Conservation (phyloP, 495 filamentous ascomycete species). For the Pseudomonodictys pantanalensis region DNA sequence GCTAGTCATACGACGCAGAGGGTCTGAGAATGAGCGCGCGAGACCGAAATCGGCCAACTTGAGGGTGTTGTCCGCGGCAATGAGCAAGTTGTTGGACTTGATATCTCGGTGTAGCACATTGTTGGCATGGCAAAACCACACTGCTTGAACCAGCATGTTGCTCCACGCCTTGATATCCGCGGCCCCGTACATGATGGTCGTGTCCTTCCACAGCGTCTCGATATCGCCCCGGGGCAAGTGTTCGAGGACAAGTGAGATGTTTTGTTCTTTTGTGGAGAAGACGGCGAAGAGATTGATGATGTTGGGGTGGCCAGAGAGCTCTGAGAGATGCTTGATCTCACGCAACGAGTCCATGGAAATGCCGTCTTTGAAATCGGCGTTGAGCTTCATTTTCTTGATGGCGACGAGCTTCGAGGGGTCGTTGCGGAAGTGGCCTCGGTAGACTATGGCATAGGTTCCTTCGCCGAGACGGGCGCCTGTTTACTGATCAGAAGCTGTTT, state of each 20-base stretch:
- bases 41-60: slow-evolving; percentile 98
- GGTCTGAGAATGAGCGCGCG: slow-evolving; percentile 83
- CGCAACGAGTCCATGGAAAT: slow-evolving; percentile 91
- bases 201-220: slow-evolving; percentile 71
- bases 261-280: slow-evolving; percentile 89
- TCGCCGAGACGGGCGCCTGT: slow-evolving; percentile 86
- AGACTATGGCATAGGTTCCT: slow-evolving; percentile 96
- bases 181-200: slow-evolving; percentile 61
- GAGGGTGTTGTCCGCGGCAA: slow-evolving; percentile 85
- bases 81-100: slow-evolving; percentile 97
- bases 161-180: slow-evolving; percentile 98
- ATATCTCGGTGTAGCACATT: slow-evolving; percentile 95
- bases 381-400: slow-evolving; percentile 98
- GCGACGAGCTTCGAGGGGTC: slow-evolving; percentile 73
- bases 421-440: slow-evolving; percentile 70
- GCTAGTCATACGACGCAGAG: slow-evolving; percentile 81
- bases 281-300: slow-evolving; percentile 88
- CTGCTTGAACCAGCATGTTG: slow-evolving; percentile 87
- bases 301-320: slow-evolving; percentile 93
- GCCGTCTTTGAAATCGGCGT: slow-evolving; percentile 78
- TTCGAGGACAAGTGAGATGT: slow-evolving; percentile 91
- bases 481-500: not conserved
- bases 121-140: slow-evolving; percentile 97
- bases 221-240: slow-evolving; percentile 88
- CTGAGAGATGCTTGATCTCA: slow-evolving; percentile 90